Base-by-base conservation (phyloP, 1,139 yeast species). In the Yamadazyma dushanensis region DNA sequence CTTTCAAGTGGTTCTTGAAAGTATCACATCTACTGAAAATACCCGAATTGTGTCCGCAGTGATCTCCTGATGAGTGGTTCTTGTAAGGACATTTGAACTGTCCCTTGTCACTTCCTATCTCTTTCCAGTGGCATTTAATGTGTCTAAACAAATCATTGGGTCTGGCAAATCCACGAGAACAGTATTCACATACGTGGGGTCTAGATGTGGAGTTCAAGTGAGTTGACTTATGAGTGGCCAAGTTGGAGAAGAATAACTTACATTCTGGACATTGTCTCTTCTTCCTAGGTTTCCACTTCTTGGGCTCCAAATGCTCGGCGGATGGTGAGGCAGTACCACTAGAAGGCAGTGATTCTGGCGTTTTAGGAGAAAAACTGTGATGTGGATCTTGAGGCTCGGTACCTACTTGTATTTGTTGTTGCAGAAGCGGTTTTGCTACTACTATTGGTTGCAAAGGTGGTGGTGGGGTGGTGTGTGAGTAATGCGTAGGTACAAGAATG, bases 21-120 rank as follows among this genome's bases (percentile, higher is more conserved):
- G 97, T 89, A 58, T 89, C 97, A 56, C 96, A 85, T 32, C 97
- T 73, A 14, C 89, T 78, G 51, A 89, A 89, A 26, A 84, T 80
- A 5, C 96, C 96, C 4, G 87, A 79, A 41, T 77, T 76, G 56
- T 89, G 96, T 54, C 96, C 87, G 47, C 75, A 69, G 47, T 66
- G 66, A 45, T 67, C 73, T 23, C 53, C 50, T 8, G 47, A 25
- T 2, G 32, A 5, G 29, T 48, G 50, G 39, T 50, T 51, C 41
- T 70, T 69, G 51, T 65, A 70, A 7, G 76, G 76, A 44, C 76
- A 69, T 47, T 62, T 63, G 52, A 62, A 73, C 47, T 62, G 76
- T 32, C 76, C 76, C 44, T 68, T 65, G 47, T 67, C 75, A 11
- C 64, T 55, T 11, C 81, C 82, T 26, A 73, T 68, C 46, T 80